These are phyloP conservation scores for Hysterium pulicare DNA, from an alignment of 2,329 filamentous ascomycete genomes.

Conservation along the genomic window DNA sequence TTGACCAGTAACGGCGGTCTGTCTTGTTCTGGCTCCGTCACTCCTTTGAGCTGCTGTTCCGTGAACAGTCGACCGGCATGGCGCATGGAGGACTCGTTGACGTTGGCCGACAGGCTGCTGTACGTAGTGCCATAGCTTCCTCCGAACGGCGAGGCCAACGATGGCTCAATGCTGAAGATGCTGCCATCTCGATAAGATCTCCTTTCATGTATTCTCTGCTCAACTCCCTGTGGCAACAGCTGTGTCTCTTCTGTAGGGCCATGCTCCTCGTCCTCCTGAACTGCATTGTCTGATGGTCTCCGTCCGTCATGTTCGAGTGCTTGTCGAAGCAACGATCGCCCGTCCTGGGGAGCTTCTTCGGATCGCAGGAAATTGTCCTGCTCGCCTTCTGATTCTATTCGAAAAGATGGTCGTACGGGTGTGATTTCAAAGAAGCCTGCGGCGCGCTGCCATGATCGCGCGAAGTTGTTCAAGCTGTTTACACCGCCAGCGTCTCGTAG, in stretches of 20 bases:
- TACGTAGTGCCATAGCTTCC: conserved; percentile 68
- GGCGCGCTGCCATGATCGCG: conserved; percentile 86
- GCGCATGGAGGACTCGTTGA: conserved; percentile 55
- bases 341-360: conserved; percentile 34
- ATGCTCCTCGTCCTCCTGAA: conserved; percentile 35
- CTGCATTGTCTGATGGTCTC: conserved; percentile 36
- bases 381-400: conserved; percentile 44
- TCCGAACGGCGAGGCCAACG: conserved; percentile 64
- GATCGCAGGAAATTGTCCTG: conserved; percentile 43
- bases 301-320: conserved; percentile 37
- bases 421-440: conserved; percentile 85
- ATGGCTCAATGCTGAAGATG: conserved; percentile 49
- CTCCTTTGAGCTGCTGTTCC: conserved; percentile 45
- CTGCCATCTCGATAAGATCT: conserved; percentile 38
- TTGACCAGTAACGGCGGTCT: conserved; percentile 79
- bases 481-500: conserved; percentile 75
- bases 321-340: conserved; percentile 41
- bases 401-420: conserved; percentile 71
- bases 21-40: conserved; percentile 43
- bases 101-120: conserved; percentile 55
- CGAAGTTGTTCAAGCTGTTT: conserved; percentile 93
- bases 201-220: conserved; percentile 24
- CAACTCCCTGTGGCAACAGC: conserved; percentile 24
- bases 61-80: conserved; percentile 53
- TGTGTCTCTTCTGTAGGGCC: conserved; percentile 28